Base-by-base conservation (phyloP, 2,329 filamentous ascomycete species). In the Colletotrichum falcatum region DNA sequence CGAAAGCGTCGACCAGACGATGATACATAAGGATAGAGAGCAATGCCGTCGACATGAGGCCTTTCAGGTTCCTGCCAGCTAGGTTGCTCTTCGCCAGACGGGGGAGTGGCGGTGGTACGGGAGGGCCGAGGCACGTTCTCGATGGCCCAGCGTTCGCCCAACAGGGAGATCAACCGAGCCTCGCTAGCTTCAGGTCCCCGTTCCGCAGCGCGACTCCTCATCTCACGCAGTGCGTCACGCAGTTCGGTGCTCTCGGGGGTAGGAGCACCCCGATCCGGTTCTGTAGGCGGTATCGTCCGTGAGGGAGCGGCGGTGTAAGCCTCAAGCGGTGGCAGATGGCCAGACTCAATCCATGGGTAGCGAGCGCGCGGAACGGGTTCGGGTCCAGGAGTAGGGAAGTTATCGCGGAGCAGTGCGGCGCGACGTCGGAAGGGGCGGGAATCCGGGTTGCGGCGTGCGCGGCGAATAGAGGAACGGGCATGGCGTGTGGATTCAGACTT, bases 391-490 rank as follows among this genome's bases (percentile, higher is more conserved):
- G 70, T 69, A 51, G 69, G 64, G 39, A 68, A 73, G 26, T 71
- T 72, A 20, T 73, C 70, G 37, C 72, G 56, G 33, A 73, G 63
- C 6, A 71, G 35, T 26, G 70, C 63, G 28, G 70, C 66, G 51
- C 78, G 78, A 55, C 79, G 74, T 20, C 78, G 77, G 8, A 77
- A 75, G 46, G 77, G 76, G 16, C 78, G 76, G 8, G 76, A 76
- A 37, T 83, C 80, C 30, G 77, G 75, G 33, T 79, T 71, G 18
- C 80, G 81, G 64, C 74, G 76, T 28, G 74, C 61, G 65, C 82
- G 83, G 59, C 83, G 80, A 48, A 85, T 84, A n/a, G 79, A 75
- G 14, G 83, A 81, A 59, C 83, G 83, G 54, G 78, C 74, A 48
- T 74, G 73, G 42, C 76, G 71, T 5, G 76, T 70, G 49, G 75